These are phyloP conservation scores for Chloris gayana DNA, from an alignment of 176 grass and related monocot genomes.

Conservation along the genomic window DNA sequence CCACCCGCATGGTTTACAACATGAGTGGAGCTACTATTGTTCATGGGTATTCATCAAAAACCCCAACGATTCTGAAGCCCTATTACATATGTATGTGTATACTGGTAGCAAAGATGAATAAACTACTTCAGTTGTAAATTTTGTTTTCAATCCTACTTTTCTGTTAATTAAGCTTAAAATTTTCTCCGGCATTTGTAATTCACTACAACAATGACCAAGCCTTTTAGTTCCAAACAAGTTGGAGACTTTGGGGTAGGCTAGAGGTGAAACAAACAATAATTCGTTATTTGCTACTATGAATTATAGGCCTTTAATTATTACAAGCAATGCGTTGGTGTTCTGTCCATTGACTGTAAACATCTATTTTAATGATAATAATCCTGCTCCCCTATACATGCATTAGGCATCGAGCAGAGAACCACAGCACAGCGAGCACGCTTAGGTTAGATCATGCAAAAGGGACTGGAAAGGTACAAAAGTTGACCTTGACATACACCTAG, in stretches of 20 bases:
- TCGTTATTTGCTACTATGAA: background rate
- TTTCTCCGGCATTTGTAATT: background rate
- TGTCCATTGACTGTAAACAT: background rate
- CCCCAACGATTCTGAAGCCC: background rate
- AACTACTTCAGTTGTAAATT: background rate
- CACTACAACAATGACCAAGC: too few relatives aligned
- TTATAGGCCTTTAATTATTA: background rate
- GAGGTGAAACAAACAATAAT: too few relatives aligned
- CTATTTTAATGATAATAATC: too few relatives aligned
- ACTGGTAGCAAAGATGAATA: background rate
- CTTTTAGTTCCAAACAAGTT: too few relatives aligned
- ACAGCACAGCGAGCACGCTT: too few relatives aligned
- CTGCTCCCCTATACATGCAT: background rate
- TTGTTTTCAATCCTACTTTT: background rate
- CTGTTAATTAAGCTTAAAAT: background rate
- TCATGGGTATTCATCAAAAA: background rate
- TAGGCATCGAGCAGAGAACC: background rate
- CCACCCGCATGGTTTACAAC: background rate
- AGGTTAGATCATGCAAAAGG: conserved; percentile 7
- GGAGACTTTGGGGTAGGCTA: too few relatives aligned
- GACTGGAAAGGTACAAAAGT: background rate
- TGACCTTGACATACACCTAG: too few relatives aligned
- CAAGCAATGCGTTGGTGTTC: background rate
- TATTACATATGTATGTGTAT: background rate
- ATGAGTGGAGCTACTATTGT: background rate